A percentile compares a stretch with the other conserved stretches of the same genome.
Conservation (phyloP, 768 basidiomycete species). For the Boletus tomentosulus region DNA sequence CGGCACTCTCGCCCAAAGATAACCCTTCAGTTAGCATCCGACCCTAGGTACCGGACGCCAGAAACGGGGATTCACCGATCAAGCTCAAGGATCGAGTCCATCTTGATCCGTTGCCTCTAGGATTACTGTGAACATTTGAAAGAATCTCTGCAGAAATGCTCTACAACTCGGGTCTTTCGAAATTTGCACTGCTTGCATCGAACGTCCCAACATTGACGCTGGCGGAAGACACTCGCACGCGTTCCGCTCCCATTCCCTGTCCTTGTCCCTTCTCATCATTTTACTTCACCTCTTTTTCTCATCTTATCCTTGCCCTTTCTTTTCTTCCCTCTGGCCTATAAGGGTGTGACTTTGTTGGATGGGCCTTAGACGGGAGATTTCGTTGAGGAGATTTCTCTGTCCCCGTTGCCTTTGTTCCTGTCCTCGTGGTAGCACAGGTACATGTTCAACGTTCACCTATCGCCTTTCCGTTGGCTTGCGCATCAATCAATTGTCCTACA, state of each 20-base stretch:
- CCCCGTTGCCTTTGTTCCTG: neutral
- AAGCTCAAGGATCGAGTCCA: no score
- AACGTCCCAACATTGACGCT: no score
- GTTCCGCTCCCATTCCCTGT: neutral
- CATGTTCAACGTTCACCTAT: neutral
- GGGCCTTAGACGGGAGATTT: neutral
- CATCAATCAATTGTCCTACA: neutral
- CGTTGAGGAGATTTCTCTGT: neutral
- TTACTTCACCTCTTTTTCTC: neutral
- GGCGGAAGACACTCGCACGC: neutral
- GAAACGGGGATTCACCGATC: no score
- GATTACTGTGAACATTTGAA: no score
- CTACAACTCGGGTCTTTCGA: no score
- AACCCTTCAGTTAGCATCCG: no score
- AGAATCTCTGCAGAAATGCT: no score
- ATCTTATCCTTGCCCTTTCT: neutral
- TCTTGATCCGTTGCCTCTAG: no score
- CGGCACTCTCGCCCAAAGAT: no score
- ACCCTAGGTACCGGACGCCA: no score
- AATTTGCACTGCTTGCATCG: no score
- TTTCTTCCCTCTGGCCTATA: neutral
- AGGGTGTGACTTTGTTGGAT: neutral
- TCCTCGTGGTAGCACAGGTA: neutral
- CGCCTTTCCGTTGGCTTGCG: neutral
- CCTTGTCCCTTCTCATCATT: neutral